Evolutionary conservation across 1,139 yeast species (phyloP).

Genomic region (Suzukiozyma palmioleophila): DNA sequence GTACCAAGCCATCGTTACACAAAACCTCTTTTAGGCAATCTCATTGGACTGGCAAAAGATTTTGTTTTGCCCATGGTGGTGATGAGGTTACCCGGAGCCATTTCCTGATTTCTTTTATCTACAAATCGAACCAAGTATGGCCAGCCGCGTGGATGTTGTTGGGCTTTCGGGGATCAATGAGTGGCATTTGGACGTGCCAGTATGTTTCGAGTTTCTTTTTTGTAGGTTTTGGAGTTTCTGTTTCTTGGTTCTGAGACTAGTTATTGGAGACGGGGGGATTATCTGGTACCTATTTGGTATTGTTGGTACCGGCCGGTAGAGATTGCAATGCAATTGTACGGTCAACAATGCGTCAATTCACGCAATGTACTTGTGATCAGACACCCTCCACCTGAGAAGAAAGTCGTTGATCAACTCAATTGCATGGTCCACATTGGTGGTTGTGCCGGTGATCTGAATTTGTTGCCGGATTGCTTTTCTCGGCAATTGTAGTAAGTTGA

Average conservation of each 20-base stretch:
- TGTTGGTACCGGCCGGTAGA: too few species aligned
- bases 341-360: neutral
- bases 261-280: too few species aligned
- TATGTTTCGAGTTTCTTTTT: too few species aligned
- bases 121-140: neutral
- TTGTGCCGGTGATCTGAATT: conserved; percentile 13
- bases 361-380: conserved; percentile 7
- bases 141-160: too few species aligned
- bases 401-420: conserved; percentile 11
- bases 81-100: conserved; percentile 3
- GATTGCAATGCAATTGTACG: too few species aligned
- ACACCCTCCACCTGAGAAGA: conserved; percentile 7
- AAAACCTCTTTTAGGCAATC: conserved; percentile 2
- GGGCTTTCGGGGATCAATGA: too few species aligned
- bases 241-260: too few species aligned
- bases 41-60: conserved; percentile 2
- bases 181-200: too few species aligned
- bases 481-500: conserved; percentile 6
- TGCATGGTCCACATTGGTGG: conserved; percentile 15
- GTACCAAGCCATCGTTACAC: neutral
- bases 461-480: conserved; percentile 12
- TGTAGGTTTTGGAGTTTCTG: too few species aligned
- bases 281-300: too few species aligned
- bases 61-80: neutral
- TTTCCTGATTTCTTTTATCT: conserved; percentile 1